Evolutionary conservation across 352 stramenopile genomes (phyloP), one percentile per base, ranked within the genome.

Genomic region (Thalassiosira exigua): DNA sequence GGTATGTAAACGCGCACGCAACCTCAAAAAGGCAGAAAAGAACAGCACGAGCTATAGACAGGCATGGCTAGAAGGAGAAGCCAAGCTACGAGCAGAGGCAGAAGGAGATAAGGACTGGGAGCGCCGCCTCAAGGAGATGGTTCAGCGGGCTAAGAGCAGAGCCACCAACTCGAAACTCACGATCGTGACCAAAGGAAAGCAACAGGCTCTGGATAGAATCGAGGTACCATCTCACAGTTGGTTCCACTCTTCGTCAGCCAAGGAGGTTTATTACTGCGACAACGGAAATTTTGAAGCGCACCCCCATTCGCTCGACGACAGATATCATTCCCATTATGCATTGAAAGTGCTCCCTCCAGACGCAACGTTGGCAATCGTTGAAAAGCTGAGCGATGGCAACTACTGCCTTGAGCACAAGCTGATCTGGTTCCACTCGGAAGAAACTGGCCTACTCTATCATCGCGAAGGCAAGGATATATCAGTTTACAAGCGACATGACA

Each of bases 61-160:
- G 27, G 33, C 62, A n/a, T 78, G 69, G 69, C 32, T 78, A 1
- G 69, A 76, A 30, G 3, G 44, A 24, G 53, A 61, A 12, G 44
- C 56, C 11, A 24, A 69, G 39, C n/a, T 69, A 30, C 48, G 62
- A 21, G 58, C 69, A 2, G 22, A 22, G 26, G 69, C 69, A 7
- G 51, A 44, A 14, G 69, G 69, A 3, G 59, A 71, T n/a, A 11
- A 32, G 21, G 69, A 78, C 21, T 78, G 69, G 69, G 44, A 30
- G 3, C 48, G 61, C 17, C 17, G 50, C 5, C 11, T 51, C 19
- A 36, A 58, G 2, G 22, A 21, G 17, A 71, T 71, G 44, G 24
- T 21, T 12, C 11, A 11, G 1, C 33, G 19, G 11, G 19, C 27
- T 1, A 2, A 36, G 22, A 12, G 29, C 11, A 24, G 24, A 2